A percentile compares a stretch with the other conserved stretches of the same genome.
phyloP scores from a whole-genome alignment of 345 rosid genomes.

The thale cress (Arabidopsis thaliana) region DNA sequence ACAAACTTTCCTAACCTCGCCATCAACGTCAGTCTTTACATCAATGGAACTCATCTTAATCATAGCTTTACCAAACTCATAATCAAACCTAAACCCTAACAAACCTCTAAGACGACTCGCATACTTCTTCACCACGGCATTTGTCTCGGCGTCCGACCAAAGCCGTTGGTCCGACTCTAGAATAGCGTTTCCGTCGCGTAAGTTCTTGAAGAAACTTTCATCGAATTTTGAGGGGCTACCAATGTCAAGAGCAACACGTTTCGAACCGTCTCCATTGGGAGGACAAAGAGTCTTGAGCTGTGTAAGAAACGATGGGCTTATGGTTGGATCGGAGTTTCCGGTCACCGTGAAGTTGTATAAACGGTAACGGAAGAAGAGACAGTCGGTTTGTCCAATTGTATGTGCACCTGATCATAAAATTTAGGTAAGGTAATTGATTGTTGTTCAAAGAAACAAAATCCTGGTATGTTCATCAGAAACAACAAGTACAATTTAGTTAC shows the following conservation, averaged over 20 bases:
- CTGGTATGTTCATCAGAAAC: not conserved
- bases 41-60: slow-evolving; percentile 75
- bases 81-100: slow-evolving; percentile 63
- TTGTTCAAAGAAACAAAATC: not conserved
- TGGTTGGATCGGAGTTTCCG: slow-evolving; percentile 69
- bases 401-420: slow-evolving; percentile 59
- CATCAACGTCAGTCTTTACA: slow-evolving; percentile 65
- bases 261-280: slow-evolving; percentile 58
- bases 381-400: slow-evolving; percentile 76
- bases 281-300: slow-evolving; percentile 69
- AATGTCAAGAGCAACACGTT: slow-evolving; percentile 63
- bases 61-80: slow-evolving; percentile 70
- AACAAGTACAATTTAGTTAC: not conserved
- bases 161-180: slow-evolving; percentile 84
- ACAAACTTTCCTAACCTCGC: slow-evolving; percentile 73
- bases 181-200: slow-evolving; percentile 66
- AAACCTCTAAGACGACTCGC: slow-evolving; percentile 63
- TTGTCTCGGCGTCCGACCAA: slow-evolving; percentile 61
- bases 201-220: slow-evolving; percentile 61
- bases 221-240: slow-evolving; percentile 62
- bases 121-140: slow-evolving; percentile 53
- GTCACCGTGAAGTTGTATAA: slow-evolving; percentile 73
- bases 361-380: slow-evolving; percentile 66
- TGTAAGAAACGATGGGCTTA: slow-evolving; percentile 58
- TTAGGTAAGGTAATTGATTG: too few relatives aligned